phyloP scores from a whole-genome alignment of 2,329 filamentous ascomycete species.

The Sporothrix pallida region DNA sequence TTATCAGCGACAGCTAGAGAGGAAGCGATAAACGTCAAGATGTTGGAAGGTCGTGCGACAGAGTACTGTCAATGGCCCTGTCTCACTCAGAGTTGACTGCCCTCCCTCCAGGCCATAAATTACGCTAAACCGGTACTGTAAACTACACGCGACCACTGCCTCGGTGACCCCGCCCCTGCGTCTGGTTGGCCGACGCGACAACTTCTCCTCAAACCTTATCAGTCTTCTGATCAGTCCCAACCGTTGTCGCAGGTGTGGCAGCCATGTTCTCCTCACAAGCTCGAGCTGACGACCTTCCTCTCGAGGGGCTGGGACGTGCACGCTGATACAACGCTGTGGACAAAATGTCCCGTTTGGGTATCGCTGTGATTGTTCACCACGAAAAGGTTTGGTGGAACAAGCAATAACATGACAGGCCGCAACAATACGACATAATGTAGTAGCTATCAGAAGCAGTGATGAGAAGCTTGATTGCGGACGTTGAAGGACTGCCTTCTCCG shows the following conservation, averaged over 20 bases:
- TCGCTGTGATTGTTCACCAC: neutral
- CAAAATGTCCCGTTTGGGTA: constrained; percentile 20
- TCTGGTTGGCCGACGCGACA: neutral
- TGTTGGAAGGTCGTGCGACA: neutral
- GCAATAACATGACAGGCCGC: neutral
- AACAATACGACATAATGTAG: too few relatives aligned
- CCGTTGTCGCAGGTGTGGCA: neutral
- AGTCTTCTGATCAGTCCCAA: constrained; percentile 1
- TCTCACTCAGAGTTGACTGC: neutral
- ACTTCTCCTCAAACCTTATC: neutral
- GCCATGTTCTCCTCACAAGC: neutral
- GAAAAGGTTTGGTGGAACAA: neutral
- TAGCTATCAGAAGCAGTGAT: too few relatives aligned
- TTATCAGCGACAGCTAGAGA: neutral
- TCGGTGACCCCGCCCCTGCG: constrained; percentile 11
- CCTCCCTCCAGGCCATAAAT: neutral
- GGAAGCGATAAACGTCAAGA: neutral
- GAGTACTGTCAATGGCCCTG: neutral
- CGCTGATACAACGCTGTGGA: constrained; percentile 7
- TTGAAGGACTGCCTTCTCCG: too few relatives aligned
- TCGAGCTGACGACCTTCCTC: neutral
- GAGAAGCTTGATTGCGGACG: too few relatives aligned
- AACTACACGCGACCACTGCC: constrained; percentile 23
- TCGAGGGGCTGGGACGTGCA: neutral
- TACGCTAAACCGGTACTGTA: constrained; percentile 26